These are phyloP conservation scores for Suhomyces sp. DNA, from an alignment of 805 yeast genomes.

Conservation along the genomic window DNA sequence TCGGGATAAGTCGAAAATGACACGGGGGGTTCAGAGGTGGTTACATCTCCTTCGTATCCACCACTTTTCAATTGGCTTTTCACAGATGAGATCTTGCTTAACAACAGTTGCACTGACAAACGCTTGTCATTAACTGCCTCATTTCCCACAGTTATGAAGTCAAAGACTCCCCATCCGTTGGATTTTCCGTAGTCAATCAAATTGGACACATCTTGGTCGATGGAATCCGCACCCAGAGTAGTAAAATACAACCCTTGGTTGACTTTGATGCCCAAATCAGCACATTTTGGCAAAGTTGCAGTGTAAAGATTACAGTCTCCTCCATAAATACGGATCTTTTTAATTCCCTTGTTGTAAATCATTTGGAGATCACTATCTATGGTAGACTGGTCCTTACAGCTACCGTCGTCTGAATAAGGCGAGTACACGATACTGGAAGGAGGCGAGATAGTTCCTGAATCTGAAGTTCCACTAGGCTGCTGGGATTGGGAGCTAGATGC, in stretches of 20 bases:
- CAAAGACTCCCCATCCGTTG: conserved; percentile 70
- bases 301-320: conserved; percentile 75
- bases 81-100: conserved; percentile 62
- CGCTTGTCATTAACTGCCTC: conserved; percentile 69
- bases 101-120: conserved; percentile 60
- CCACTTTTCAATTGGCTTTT: conserved; percentile 55
- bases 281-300: conserved; percentile 62
- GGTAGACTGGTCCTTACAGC: conserved; percentile 59
- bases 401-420: conserved; percentile 68
- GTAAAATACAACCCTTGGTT: conserved; percentile 89
- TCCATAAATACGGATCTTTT: conserved; percentile 74
- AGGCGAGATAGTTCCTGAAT: conserved; percentile 23
- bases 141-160: conserved; percentile 79
- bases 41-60: conserved; percentile 73
- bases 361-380: conserved; percentile 57
- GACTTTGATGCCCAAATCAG: conserved; percentile 59
- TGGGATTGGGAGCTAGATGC: conserved; percentile 5
- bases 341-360: conserved; percentile 61
- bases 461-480: conserved; percentile 8
- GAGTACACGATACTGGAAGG: conserved; percentile 71
- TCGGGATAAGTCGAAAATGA: conserved; percentile 59
- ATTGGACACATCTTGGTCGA: conserved; percentile 55
- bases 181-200: conserved; percentile 49
- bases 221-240: conserved; percentile 61
- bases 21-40: conserved; percentile 91